phyloP scores from a whole-genome alignment of 371 early-diverging fungal species.

The Lichtheimia corymbifera region DNA sequence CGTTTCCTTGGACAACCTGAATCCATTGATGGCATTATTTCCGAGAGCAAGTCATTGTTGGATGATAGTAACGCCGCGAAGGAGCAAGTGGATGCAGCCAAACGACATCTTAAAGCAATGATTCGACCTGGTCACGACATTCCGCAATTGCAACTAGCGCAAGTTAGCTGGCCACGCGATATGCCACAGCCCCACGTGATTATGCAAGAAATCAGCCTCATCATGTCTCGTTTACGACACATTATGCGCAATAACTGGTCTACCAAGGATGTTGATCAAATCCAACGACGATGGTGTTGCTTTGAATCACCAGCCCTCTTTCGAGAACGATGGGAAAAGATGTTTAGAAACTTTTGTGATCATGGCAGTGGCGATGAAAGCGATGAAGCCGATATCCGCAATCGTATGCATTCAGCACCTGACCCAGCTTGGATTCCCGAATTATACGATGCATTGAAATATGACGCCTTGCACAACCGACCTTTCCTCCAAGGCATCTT shows the following conservation, averaged over 20 bases:
- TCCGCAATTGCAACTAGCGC: constrained; percentile 38
- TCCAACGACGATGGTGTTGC: constrained; percentile 82
- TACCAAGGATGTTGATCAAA: constrained; percentile 50
- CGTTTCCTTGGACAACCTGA: constrained; percentile 71
- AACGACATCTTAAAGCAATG: constrained; percentile 63
- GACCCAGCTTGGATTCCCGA: constrained; percentile 93
- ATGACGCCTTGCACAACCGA: constrained; percentile 93
- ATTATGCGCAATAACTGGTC: constrained; percentile 83
- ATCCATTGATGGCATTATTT: constrained; percentile 59
- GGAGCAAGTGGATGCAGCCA: constrained; percentile 88
- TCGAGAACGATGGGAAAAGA: constrained; percentile 95
- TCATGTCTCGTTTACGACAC: constrained; percentile 67
- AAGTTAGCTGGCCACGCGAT: constrained; percentile 56
- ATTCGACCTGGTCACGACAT: constrained; percentile 58
- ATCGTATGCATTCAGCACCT: constrained; percentile 10
- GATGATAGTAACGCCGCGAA: constrained; percentile 96
- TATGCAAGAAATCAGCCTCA: constrained; percentile 68
- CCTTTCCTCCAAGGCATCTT: constrained; percentile 77
- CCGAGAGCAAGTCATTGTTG: constrained; percentile 85
- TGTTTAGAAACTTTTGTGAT: constrained; percentile 87
- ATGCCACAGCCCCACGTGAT: constrained; percentile 66
- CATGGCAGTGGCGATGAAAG: constrained; percentile 49
- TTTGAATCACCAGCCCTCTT: constrained; percentile 75
- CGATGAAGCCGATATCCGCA: constrained; percentile 31
- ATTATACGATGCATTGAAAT: constrained; percentile 93